phyloP scores from a whole-genome alignment of 768 basidiomycete genomes.

The Auricularia heimuer region DNA sequence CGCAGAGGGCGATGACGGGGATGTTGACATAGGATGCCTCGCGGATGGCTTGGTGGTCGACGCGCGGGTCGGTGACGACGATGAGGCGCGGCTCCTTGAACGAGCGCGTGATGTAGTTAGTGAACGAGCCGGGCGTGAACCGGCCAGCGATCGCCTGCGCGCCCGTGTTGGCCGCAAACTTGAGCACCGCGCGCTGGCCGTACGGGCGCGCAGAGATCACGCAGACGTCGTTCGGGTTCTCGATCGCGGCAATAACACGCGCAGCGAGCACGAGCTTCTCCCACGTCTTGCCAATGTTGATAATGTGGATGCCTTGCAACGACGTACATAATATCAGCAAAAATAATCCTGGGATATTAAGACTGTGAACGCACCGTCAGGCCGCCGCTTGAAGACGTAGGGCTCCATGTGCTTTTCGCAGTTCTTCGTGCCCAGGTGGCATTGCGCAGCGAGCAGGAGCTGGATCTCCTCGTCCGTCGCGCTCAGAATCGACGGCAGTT shows the following conservation, averaged over 20 bases:
- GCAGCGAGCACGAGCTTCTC: constrained; percentile 98
- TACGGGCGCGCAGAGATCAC: constrained; percentile 98
- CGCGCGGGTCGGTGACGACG: constrained; percentile 96
- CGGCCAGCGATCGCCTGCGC: constrained; percentile 98
- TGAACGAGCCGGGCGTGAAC: constrained; percentile 98
- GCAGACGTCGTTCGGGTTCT: constrained; percentile 96
- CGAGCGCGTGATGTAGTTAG: constrained; percentile 98
- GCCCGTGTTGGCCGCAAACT: constrained; percentile 95
- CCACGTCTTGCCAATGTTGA: constrained; percentile 99
- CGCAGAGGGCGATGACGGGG: constrained; percentile 97
- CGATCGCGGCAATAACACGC: constrained; percentile 92
- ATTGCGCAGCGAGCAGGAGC: constrained; percentile 88
- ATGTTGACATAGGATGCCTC: constrained; percentile 99
- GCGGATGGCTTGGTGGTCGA: constrained; percentile 99
- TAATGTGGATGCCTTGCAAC: constrained; percentile 76
- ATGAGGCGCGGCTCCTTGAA: constrained; percentile 99
- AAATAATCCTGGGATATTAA: background rate
- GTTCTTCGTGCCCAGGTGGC: constrained; percentile 97
- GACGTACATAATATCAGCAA: constrained; percentile 6
- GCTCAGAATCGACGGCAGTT: constrained; percentile 86
- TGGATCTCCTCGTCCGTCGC: constrained; percentile 98
- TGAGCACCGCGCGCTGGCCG: constrained; percentile 98
- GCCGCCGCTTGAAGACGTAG: constrained; percentile 94
- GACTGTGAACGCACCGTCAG: constrained; percentile 63
- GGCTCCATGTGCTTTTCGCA: constrained; percentile 99